Evolutionary conservation across 805 yeast genomes (phyloP).

Genomic region (Starmera amethionina): DNA sequence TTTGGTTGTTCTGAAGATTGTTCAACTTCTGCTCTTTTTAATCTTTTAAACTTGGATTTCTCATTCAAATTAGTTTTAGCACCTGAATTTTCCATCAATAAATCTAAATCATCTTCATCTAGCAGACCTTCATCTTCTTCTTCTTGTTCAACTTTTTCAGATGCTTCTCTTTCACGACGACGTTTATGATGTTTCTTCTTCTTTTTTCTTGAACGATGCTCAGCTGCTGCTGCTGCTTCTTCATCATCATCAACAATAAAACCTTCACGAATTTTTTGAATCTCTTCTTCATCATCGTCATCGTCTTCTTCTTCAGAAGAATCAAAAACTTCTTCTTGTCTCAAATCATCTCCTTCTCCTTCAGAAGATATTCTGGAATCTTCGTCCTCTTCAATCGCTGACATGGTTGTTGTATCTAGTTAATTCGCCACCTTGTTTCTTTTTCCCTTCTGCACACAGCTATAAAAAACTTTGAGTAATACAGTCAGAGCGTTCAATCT

Average conservation of each 20-base stretch:
- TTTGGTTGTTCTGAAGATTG: slow-evolving; percentile 17
- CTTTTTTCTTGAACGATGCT: slow-evolving; percentile 23
- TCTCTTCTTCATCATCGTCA: slow-evolving; percentile 87
- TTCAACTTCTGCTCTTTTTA: slow-evolving; percentile 60
- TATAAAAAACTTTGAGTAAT: too few relatives aligned
- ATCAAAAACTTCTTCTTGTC: slow-evolving; percentile 32
- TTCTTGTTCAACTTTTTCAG: slow-evolving; percentile 22
- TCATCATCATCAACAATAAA: slow-evolving; percentile 92
- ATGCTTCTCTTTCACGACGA: slow-evolving; percentile 5
- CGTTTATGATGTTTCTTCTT: slow-evolving; percentile 28
- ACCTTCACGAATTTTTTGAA: slow-evolving; percentile 75
- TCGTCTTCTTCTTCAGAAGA: slow-evolving; percentile 90
- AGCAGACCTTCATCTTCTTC: slow-evolving; percentile 57
- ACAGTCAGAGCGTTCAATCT: too few relatives aligned
- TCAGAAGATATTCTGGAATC: slow-evolving; percentile 16
- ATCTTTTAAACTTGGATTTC: slow-evolving; percentile 59
- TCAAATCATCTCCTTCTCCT: slow-evolving; percentile 35
- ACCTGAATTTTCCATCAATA: slow-evolving; percentile 85
- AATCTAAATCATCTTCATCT: slow-evolving; percentile 92
- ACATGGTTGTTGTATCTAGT: slow-evolving; percentile 4
- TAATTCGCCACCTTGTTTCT: too few relatives aligned
- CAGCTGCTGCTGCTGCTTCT: slow-evolving; percentile 44
- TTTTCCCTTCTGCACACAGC: too few relatives aligned
- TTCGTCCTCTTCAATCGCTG: slow-evolving; percentile 12
- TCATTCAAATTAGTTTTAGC: slow-evolving; percentile 29